Base-by-base conservation (phyloP, 1,139 yeast species). In the Candida glucosophila region DNA sequence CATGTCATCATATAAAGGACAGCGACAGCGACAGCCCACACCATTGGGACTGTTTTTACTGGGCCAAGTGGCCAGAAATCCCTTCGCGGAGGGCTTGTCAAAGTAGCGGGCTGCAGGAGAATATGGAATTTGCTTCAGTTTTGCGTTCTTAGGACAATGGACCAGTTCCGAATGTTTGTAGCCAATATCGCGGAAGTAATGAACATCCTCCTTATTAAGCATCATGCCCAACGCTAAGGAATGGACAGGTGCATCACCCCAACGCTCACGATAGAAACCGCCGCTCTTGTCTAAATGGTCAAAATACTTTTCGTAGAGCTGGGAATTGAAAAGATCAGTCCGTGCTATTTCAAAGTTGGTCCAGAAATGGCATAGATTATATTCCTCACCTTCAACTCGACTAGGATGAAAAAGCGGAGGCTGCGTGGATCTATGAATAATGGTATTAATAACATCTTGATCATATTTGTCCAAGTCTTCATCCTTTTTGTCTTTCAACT, bases 171-270 rank as follows among this genome's bases (percentile, higher is more conserved):
- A 70, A 47, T 86, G 96, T 29, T 73, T 61, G 49, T 86, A 86
- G 0, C 95, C 96, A 38, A 86, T 78, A 44, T 86, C 96, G 37
- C 95, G 58, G 55, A 86, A 86, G 50, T 86, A 86, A 52, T 86
- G 96, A 8, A 86, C 59, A 31, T 85, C 83, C 4, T 70, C 58
- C 3, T 76, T 47, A 29, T 77, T 66, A 23, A 85, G 55, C 43
- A 79, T 60, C 67, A 86, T 63, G 0, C 85, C 92, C 5, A 80
- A 68, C 0, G 90, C 96, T 13, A 86, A 55, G 2, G 94, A 78
- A 49, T 85, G 96, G 3, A 86, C 74, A 0, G 95, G 94, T 0
- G 95, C 95, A 59, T 86, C 96, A 2, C 96, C 96, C 95, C 95
- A 86, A 43, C 95, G 57, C 47, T 86, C 95, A 28, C 67, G 67